phyloP scores from a whole-genome alignment of 768 basidiomycete species.

The Psilocybe cyanescens region DNA sequence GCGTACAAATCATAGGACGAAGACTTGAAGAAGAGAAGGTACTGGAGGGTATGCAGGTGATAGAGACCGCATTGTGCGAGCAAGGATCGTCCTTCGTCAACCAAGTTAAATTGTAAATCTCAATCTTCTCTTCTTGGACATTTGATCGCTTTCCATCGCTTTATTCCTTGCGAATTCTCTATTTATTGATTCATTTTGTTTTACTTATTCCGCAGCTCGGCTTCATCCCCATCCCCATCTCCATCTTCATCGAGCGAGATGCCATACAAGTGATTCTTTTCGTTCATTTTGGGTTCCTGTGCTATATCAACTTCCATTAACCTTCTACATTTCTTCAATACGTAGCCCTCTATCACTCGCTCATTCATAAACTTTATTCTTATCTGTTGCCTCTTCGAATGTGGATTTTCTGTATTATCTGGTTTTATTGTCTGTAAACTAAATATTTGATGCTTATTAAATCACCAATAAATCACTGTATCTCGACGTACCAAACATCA shows the following conservation, averaged over 20 bases:
- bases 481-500: too few relatives aligned
- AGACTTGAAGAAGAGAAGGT: conserved; percentile 77
- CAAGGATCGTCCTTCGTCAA: conserved; percentile 28
- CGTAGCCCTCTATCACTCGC: background rate
- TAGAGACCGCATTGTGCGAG: conserved; percentile 39
- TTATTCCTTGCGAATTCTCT: background rate
- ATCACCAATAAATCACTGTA: background rate
- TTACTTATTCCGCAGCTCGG: background rate
- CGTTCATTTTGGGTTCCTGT: background rate
- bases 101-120: conserved; percentile 21
- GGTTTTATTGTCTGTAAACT: background rate
- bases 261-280: background rate
- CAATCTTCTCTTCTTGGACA: conserved; percentile 3
- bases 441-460: background rate
- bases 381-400: conserved; percentile 5
- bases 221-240: background rate
- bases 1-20: conserved; percentile 66
- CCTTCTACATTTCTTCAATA: too few relatives aligned
- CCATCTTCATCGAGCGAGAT: background rate
- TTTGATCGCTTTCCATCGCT: background rate
- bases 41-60: conserved; percentile 67
- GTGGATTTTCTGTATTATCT: background rate
- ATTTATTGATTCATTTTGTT: background rate
- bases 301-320: background rate
- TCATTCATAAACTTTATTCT: conserved; percentile 12